These are phyloP conservation scores for Fusarium gaditjirri DNA, from an alignment of 2,329 filamentous ascomycete species.

Conservation along the genomic window DNA sequence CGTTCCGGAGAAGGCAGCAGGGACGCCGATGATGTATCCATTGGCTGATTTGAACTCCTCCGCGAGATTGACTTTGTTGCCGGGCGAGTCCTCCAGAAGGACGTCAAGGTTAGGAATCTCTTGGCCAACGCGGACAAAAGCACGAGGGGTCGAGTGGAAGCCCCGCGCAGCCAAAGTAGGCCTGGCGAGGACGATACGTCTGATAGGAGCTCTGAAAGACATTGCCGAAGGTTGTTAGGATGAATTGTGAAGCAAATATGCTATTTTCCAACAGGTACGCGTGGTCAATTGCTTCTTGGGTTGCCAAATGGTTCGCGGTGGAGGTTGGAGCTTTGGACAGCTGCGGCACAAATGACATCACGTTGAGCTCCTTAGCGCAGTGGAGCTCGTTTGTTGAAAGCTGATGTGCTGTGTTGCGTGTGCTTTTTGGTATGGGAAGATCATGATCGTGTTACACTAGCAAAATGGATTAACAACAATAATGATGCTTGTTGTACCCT, in stretches of 20 bases:
- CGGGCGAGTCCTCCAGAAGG: conserved; percentile 85
- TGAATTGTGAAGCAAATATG: not conserved
- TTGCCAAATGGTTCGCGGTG: conserved; percentile 11
- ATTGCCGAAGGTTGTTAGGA: conserved; percentile 39
- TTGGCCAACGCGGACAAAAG: conserved; percentile 81
- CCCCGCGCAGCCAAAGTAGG: conserved; percentile 46
- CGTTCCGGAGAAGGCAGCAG: conserved; percentile 75
- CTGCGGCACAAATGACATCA: conserved; percentile 41
- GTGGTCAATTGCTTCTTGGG: conserved; percentile 26
- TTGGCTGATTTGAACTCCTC: conserved; percentile 77
- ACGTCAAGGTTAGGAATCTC: conserved; percentile 79
- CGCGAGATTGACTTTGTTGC: conserved; percentile 89
- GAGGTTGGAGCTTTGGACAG: conserved; percentile 22
- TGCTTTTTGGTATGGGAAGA: not conserved
- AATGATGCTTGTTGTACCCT: not conserved
- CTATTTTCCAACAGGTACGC: conserved; percentile 4
- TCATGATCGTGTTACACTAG: not conserved
- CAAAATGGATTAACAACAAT: not conserved
- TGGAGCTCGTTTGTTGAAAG: not conserved
- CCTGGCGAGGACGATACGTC: conserved; percentile 48
- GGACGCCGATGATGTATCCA: conserved; percentile 86
- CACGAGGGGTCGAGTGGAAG: conserved; percentile 74
- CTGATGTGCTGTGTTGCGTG: not conserved
- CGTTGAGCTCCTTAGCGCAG: conserved; percentile 25
- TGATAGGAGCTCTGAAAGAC: conserved; percentile 52